Percentiles rank a stretch among this genome's conserved stretches.
These are phyloP conservation scores for Ogataea pini DNA, from an alignment of 805 yeast genomes.

Conservation along the genomic window DNA sequence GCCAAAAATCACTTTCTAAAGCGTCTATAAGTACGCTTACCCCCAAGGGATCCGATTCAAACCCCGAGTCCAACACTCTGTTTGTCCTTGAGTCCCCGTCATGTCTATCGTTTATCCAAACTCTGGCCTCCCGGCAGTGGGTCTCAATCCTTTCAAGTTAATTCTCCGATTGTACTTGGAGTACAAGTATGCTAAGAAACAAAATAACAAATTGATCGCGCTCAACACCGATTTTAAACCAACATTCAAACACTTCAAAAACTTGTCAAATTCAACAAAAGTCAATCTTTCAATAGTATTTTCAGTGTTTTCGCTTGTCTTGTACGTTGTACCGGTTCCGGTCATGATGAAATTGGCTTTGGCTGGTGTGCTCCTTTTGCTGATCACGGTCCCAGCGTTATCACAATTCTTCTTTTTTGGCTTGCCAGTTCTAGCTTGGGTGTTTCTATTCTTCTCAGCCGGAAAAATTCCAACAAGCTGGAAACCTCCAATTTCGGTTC, in stretches of 20 bases:
- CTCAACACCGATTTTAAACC: slow-evolving; percentile 24
- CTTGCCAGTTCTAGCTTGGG: slow-evolving; percentile 83
- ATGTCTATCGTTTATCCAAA: slow-evolving; percentile 1
- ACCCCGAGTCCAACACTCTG: not conserved
- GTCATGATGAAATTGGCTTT: slow-evolving; percentile 37
- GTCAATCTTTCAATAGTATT: slow-evolving; percentile 40
- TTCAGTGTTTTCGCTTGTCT: slow-evolving; percentile 57
- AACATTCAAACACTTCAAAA: slow-evolving; percentile 23
- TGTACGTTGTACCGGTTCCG: slow-evolving; percentile 56
- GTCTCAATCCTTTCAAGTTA: slow-evolving; percentile 19
- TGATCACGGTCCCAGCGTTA: slow-evolving; percentile 68
- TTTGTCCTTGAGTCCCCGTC: not conserved
- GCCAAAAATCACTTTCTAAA: not conserved
- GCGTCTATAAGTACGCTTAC: not conserved
- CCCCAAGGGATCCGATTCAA: not conserved
- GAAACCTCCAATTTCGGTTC: slow-evolving; percentile 88
- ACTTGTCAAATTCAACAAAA: slow-evolving; percentile 41
- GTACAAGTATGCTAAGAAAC: slow-evolving; percentile 19
- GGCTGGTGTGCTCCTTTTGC: slow-evolving; percentile 44
- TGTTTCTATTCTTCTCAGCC: slow-evolving; percentile 76
- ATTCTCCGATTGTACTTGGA: slow-evolving; percentile 25
- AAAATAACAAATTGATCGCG: slow-evolving; percentile 22
- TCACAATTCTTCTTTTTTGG: slow-evolving; percentile 84
- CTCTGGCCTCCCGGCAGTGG: slow-evolving; percentile 4
- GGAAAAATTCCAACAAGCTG: slow-evolving; percentile 69